Evolutionary conservation across 176 grass and related monocot species (phyloP).

Genomic region (Zea luxurians): DNA sequence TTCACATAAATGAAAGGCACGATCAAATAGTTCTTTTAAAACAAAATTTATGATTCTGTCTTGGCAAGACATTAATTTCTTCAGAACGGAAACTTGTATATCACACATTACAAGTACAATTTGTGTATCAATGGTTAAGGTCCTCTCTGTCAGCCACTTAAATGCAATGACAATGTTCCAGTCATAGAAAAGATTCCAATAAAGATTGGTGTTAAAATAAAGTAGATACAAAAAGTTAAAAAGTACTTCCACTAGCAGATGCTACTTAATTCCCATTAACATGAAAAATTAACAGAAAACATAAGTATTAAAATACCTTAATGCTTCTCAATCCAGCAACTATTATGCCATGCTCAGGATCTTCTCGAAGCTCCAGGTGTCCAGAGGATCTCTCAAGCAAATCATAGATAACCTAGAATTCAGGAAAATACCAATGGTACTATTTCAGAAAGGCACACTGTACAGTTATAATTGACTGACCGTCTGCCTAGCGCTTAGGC

Average conservation of each 20-base stretch:
- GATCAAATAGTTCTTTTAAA: not conserved
- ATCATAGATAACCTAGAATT: constrained; percentile 95
- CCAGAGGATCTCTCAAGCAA: constrained; percentile 97
- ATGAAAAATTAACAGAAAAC: constrained; percentile 19
- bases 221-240: not conserved
- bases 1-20: constrained; percentile 6
- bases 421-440: constrained; percentile 24
- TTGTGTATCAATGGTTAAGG: not conserved
- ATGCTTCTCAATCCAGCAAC: constrained; percentile 98
- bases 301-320: constrained; percentile 63
- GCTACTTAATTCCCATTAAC: not conserved
- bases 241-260: not conserved
- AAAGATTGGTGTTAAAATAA: not conserved
- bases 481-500: not conserved
- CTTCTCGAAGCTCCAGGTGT: constrained; percentile 96
- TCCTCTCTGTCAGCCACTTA: not conserved
- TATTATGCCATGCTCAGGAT: constrained; percentile 87
- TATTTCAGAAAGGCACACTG: constrained; percentile 14
- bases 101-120: constrained; percentile 7
- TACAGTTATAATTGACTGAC: constrained; percentile 3
- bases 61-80: constrained; percentile 4
- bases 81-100: not conserved
- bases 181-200: not conserved
- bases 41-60: not conserved
- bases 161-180: not conserved